A percentile compares a stretch with the other conserved stretches of the same genome.
phyloP scores from a whole-genome alignment of 768 basidiomycete species.

The Postia placenta region DNA sequence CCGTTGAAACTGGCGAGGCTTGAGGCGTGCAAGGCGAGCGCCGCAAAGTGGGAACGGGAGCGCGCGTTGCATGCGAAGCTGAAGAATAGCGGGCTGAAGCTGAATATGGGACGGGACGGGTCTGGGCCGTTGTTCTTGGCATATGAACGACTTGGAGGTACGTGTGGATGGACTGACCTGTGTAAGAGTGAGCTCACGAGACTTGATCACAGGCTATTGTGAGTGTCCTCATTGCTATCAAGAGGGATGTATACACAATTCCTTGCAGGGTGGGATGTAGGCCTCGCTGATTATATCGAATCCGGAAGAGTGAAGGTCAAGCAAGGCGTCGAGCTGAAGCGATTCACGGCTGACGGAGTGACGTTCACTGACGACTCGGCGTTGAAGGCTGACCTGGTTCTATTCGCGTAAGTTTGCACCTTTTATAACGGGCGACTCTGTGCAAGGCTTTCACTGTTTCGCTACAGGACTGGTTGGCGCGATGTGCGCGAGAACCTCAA shows the following conservation, averaged over 20 bases:
- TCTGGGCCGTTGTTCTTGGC: constrained; percentile 24
- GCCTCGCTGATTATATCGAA: constrained; percentile 16
- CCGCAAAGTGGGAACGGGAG: constrained; percentile 23
- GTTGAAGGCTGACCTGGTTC: constrained; percentile 23
- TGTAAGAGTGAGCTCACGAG: not conserved
- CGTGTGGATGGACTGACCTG: constrained; percentile 1
- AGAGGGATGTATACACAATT: too few relatives aligned
- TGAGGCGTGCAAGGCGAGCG: constrained; percentile 13
- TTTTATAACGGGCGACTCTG: not conserved
- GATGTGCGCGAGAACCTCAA: constrained; percentile 25
- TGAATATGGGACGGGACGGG: constrained; percentile 31
- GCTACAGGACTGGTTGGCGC: constrained; percentile 29
- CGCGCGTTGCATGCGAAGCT: constrained; percentile 30
- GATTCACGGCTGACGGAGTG: constrained; percentile 16
- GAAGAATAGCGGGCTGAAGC: constrained; percentile 29
- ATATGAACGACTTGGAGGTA: constrained; percentile 29
- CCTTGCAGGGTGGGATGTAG: constrained; percentile 16
- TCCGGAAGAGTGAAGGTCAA: constrained; percentile 16
- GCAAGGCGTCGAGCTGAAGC: constrained; percentile 11
- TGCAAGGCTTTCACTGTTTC: not conserved
- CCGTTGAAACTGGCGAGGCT: constrained; percentile 22
- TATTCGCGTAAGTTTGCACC: constrained; percentile 21
- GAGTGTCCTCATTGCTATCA: too few relatives aligned
- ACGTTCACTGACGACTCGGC: constrained; percentile 22
- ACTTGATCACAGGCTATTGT: constrained; percentile 3